A percentile compares a stretch with the other conserved stretches of the same genome.
Evolutionary conservation across 495 filamentous ascomycete species (phyloP).

Genomic region (Hapsidospora chrysogenum): DNA sequence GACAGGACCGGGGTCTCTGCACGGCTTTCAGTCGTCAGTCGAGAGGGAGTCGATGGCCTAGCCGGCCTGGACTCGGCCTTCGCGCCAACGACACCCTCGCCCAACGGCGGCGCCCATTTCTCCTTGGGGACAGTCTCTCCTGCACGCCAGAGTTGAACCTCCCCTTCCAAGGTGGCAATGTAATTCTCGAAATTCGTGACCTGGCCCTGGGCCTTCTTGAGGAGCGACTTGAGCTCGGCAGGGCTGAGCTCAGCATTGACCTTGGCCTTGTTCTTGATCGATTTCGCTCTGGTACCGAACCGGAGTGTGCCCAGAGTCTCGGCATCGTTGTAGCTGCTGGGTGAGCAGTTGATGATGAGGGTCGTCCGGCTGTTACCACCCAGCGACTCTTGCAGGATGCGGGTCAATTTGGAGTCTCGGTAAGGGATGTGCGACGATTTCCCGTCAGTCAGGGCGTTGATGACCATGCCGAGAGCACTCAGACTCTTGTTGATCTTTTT

Average conservation of each 20-base stretch:
- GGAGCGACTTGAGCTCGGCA: conserved; percentile 75
- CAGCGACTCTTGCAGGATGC: conserved; percentile 89
- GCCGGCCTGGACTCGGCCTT: conserved; percentile 44
- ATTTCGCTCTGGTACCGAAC: conserved; percentile 93
- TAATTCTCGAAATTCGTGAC: conserved; percentile 78
- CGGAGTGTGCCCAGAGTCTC: conserved; percentile 88
- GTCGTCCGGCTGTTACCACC: conserved; percentile 96
- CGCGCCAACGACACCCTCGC: conserved; percentile 41
- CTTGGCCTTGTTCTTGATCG: conserved; percentile 99
- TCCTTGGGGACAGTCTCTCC: conserved; percentile 85
- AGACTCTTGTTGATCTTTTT: conserved; percentile 99
- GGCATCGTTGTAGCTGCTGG: conserved; percentile 92
- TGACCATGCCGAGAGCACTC: conserved; percentile 96
- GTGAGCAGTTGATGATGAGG: conserved; percentile 95
- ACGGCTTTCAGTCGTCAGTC: conserved; percentile 62
- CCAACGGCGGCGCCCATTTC: conserved; percentile 33
- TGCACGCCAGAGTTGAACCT: conserved; percentile 71
- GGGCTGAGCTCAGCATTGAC: conserved; percentile 96
- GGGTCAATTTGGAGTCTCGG: conserved; percentile 93
- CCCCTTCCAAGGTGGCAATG: conserved; percentile 65
- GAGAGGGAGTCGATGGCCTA: conserved; percentile 68
- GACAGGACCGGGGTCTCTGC: conserved; percentile 47
- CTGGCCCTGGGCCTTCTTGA: conserved; percentile 83
- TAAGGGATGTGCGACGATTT: conserved; percentile 97
- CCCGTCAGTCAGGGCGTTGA: conserved; percentile 92